These are phyloP conservation scores for Tetracladium maxilliforme DNA, from an alignment of 2,329 filamentous ascomycete genomes.

Conservation along the genomic window DNA sequence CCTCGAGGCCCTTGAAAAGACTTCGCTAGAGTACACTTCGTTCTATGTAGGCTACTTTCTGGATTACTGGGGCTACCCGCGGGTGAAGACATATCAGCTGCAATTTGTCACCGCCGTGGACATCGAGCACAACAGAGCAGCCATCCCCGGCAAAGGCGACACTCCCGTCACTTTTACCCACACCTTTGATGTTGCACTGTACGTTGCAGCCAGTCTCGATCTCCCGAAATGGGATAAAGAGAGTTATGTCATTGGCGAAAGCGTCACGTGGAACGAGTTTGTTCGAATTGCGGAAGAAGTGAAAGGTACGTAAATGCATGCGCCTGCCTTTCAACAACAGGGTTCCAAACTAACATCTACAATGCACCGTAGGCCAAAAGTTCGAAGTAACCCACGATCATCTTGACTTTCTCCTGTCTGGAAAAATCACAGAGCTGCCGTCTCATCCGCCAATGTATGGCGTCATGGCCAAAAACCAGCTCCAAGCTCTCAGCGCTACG, in stretches of 20 bases:
- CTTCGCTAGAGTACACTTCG: constrained; percentile 8
- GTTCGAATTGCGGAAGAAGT: constrained; percentile 9
- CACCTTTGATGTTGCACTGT: constrained; percentile 11
- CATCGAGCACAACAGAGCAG: constrained; percentile 7
- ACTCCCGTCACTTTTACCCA: constrained; percentile 8
- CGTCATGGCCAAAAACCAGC: constrained; percentile 9
- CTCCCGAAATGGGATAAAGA: constrained; percentile 8
- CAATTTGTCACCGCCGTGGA: constrained; percentile 8
- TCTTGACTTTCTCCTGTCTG: constrained; percentile 8
- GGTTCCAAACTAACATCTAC: too few species aligned
- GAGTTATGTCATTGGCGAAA: constrained; percentile 9
- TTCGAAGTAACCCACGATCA: constrained; percentile 12
- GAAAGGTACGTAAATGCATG: too few species aligned
- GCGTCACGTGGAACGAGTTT: constrained; percentile 11
- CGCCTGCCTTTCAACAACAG: too few species aligned
- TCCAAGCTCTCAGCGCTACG: constrained; percentile 8
- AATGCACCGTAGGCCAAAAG: too few species aligned
- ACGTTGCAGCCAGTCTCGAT: constrained; percentile 6
- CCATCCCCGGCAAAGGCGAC: constrained; percentile 10
- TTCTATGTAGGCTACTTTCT: constrained; percentile 8
- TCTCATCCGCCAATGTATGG: constrained; percentile 8
- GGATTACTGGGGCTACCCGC: constrained; percentile 8
- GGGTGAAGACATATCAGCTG: constrained; percentile 7
- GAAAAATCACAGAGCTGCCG: constrained; percentile 9
- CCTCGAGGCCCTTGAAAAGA: constrained; percentile 1